A percentile compares a stretch with the other conserved stretches of the same genome.
phyloP scores from a whole-genome alignment of 1,139 yeast genomes.

The Debaryomyces sp. region DNA sequence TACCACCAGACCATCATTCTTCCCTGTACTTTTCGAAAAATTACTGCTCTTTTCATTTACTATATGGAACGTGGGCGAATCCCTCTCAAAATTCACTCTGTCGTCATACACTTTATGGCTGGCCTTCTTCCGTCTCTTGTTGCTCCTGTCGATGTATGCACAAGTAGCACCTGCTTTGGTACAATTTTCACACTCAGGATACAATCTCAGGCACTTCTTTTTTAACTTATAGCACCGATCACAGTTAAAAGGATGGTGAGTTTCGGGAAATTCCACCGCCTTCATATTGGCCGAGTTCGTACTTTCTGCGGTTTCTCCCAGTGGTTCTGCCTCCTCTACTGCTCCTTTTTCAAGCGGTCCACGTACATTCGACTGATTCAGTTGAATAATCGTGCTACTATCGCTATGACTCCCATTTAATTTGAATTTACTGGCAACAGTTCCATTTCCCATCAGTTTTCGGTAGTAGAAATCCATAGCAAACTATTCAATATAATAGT shows the following conservation, averaged over 20 bases:
- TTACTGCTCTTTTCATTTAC: conserved; percentile 4
- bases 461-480: conserved; percentile 40
- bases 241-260: conserved; percentile 41
- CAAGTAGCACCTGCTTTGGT: conserved; percentile 37
- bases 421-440: conserved; percentile 40
- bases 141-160: conserved; percentile 37
- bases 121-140: conserved; percentile 24
- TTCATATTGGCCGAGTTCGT: background rate
- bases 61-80: conserved; percentile 9
- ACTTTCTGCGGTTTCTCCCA: conserved; percentile 7
- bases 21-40: background rate
- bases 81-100: conserved; percentile 1
- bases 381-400: conserved; percentile 15
- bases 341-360: conserved; percentile 9
- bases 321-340: conserved; percentile 8
- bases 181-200: conserved; percentile 44
- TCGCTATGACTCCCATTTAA: conserved; percentile 11
- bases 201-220: conserved; percentile 44
- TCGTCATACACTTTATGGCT: conserved; percentile 1
- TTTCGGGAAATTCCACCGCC: conserved; percentile 23
- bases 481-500: background rate
- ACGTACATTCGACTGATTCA: conserved; percentile 25
- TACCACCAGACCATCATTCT: conserved; percentile 7
- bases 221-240: conserved; percentile 46
- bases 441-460: conserved; percentile 44